phyloP scores from a whole-genome alignment of 768 basidiomycete genomes.

The Vararia minispora region DNA sequence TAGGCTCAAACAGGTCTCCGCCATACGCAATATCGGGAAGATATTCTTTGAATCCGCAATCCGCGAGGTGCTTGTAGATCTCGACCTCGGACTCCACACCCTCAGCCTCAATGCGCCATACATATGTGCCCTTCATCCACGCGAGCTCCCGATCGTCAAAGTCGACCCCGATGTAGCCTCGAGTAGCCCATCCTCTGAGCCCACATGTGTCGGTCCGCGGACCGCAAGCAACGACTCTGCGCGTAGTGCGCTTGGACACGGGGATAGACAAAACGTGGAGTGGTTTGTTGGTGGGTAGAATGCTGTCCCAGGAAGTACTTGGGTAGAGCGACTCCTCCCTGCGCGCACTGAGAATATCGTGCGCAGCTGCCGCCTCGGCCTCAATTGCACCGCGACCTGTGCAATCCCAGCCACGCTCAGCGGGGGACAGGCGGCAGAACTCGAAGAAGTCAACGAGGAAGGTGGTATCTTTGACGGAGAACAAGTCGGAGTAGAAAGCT shows the following conservation, averaged over 20 bases:
- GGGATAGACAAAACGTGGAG: conserved; percentile 1
- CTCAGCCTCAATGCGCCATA: conserved; percentile 17
- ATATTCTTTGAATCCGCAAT: too few relatives aligned
- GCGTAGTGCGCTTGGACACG: neutral
- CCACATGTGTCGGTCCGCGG: too few relatives aligned
- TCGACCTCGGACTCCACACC: conserved; percentile 14
- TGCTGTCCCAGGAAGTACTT: too few relatives aligned
- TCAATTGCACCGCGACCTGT: conserved; percentile 1
- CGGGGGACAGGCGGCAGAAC: conserved; percentile 12
- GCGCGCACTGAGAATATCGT: conserved; percentile 1
- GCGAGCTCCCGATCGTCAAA: conserved; percentile 7
- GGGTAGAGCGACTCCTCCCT: too few relatives aligned
- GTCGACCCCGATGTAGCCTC: conserved; percentile 4
- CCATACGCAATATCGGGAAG: too few relatives aligned
- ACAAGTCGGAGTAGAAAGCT: too few relatives aligned
- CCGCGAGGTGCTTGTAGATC: too few relatives aligned
- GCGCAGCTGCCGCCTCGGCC: neutral
- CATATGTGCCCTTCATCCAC: conserved; percentile 23
- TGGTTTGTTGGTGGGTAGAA: too few relatives aligned
- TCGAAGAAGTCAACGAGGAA: conserved; percentile 21
- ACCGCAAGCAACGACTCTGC: conserved; percentile 2
- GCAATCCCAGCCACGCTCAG: conserved; percentile 18
- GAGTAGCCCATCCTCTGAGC: conserved; percentile 1
- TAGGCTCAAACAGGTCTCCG: too few relatives aligned
- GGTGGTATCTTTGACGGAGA: too few relatives aligned